Evolutionary conservation across 768 basidiomycete species (phyloP).

Genomic region (Cubamyces lactineus): DNA sequence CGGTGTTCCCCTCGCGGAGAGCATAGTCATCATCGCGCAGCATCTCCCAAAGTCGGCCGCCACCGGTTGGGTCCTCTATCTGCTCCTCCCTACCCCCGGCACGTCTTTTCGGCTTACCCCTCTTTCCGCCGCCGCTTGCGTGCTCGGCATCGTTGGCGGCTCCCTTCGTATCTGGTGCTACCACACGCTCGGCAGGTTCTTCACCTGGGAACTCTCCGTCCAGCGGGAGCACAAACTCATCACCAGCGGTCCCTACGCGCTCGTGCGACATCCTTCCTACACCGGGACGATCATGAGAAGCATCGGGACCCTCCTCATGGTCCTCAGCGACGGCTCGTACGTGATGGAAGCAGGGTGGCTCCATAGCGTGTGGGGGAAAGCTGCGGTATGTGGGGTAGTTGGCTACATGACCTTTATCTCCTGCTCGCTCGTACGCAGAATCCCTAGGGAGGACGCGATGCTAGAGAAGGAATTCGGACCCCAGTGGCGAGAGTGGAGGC

Average conservation of each 20-base stretch:
- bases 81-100: background rate
- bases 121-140: background rate
- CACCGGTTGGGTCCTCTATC: background rate
- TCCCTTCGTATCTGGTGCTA: slow-evolving; percentile 7
- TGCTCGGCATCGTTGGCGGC: background rate
- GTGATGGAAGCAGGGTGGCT: background rate
- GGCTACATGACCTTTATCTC: background rate
- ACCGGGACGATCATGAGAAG: slow-evolving; percentile 4
- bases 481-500: slow-evolving; percentile 13
- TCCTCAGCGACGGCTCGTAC: background rate
- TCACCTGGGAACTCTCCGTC: slow-evolving; percentile 24
- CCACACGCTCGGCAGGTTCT: slow-evolving; percentile 18
- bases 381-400: background rate
- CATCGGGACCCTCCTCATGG: slow-evolving; percentile 1
- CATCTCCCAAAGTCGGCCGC: background rate
- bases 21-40: background rate
- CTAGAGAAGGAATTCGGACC: slow-evolving; percentile 10
- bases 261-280: slow-evolving; percentile 28
- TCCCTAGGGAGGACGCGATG: slow-evolving; percentile 10
- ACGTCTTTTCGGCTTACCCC: background rate
- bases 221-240: slow-evolving; percentile 20
- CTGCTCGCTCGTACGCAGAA: background rate
- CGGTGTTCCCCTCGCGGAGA: background rate
- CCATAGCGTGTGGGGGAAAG: background rate
- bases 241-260: slow-evolving; percentile 22